Base-by-base conservation (phyloP, 208 protist genomes). In the Wallacemonas sp. region DNA sequence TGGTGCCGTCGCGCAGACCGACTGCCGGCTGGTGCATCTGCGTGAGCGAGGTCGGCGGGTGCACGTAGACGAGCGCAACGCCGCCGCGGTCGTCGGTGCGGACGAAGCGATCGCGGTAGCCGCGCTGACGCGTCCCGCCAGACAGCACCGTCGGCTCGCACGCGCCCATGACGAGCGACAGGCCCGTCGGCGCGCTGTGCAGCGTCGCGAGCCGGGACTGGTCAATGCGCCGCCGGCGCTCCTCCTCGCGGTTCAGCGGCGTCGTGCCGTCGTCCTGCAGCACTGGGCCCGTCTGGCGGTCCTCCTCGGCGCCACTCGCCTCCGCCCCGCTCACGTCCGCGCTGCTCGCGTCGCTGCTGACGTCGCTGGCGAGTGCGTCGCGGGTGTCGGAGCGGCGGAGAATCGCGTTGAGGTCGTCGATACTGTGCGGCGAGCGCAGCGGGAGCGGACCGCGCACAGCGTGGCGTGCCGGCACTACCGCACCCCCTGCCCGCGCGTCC, bases 41-140 rank as follows among this genome's bases (percentile, higher is more conserved):
- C 25, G 70, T 70, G 65, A 79, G 44, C 67, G 81, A 64, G 62
- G 74, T 39, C 72, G 81, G 65, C 59, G 44, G 65, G 39, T 52
- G 33, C n/a, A 79, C 57, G 12, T 59, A 74, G 20, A 74, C 52
- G 14, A 74, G 70, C 29, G 63, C 64, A 42, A 92, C 76, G 52
- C 82, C 74, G 1, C 86, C 73, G 23, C 73, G 66, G 12, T 61
- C 48, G 49, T 85, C 86, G 1, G 67, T 73, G 44, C 86, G 86
- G n/a, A 57, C 70, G 59, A 81, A 72, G 7, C 61, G 46, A 20
- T 73, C 65, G 25, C 48, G 59, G 41, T 66, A 76, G 16, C 46
- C 29, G 28, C 71, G 67, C 16, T 45, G 42, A 18, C 22, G 26
- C 12, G 61, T 65, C 26, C 22, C 5, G 61, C 61, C 38, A 3